Conservation (phyloP, 108 stramenopile genomes). For the Parietichytrium sp. region DNA sequence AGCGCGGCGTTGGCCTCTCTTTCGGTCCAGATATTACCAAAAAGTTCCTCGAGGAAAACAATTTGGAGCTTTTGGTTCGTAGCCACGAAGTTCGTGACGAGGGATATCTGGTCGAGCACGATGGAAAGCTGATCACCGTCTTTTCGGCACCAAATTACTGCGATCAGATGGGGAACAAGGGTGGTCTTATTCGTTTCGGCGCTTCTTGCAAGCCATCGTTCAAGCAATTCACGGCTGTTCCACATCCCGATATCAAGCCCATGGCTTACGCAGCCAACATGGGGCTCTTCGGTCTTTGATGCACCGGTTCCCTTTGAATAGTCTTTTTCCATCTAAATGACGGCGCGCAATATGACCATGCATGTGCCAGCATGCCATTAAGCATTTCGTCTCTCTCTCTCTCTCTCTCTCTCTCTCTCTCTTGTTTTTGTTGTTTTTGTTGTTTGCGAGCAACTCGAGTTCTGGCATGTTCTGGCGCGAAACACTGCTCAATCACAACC, state of each 20-base stretch:
- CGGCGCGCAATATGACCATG: too few relatives aligned
- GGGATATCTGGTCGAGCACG: conserved; percentile 97
- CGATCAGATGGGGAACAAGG: conserved; percentile 99
- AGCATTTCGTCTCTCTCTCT: too few relatives aligned
- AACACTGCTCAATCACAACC: too few relatives aligned
- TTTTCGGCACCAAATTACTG: conserved; percentile 99
- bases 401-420: too few relatives aligned
- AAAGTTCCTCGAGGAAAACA: conserved; percentile 78
- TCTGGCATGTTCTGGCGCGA: too few relatives aligned
- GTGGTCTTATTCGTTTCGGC: conserved; percentile 90
- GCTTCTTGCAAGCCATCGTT: conserved; percentile 75
- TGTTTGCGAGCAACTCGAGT: too few relatives aligned
- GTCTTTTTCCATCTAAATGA: too few relatives aligned
- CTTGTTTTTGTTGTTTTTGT: too few relatives aligned
- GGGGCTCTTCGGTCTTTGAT: conserved; percentile 55
- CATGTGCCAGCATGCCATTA: too few relatives aligned
- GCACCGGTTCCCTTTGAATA: too few relatives aligned
- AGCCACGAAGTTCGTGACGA: conserved; percentile 97
- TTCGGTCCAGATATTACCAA: conserved; percentile 95
- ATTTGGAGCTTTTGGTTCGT: conserved; percentile 77
- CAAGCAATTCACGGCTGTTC: conserved; percentile 80
- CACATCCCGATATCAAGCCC: conserved; percentile 92
- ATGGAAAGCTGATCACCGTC: conserved; percentile 95
- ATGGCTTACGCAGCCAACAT: conserved; percentile 95
- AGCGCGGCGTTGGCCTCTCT: conserved; percentile 91